These are phyloP conservation scores for Vigna unguiculata DNA, from an alignment of 306 rosid species.

Conservation along the genomic window DNA sequence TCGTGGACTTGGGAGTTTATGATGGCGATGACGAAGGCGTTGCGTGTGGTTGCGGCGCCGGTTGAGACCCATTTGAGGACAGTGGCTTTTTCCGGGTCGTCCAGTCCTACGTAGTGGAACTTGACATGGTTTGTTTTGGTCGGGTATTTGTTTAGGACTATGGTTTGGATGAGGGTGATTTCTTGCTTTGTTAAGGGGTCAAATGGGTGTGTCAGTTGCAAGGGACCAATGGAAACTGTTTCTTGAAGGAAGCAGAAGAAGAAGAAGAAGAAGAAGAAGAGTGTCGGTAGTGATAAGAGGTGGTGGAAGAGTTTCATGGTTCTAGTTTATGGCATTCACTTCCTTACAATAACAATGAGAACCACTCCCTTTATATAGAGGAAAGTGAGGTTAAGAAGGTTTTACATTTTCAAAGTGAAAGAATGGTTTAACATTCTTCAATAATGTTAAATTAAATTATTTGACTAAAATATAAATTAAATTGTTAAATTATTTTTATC, in stretches of 20 bases:
- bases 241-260: neutral
- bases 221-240: neutral
- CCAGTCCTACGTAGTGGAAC: constrained; percentile 51
- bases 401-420: too few species aligned
- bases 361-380: too few species aligned
- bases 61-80: constrained; percentile 13
- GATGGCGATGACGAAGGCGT: constrained; percentile 37
- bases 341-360: neutral
- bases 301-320: neutral
- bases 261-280: neutral
- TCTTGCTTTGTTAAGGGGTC: constrained; percentile 43
- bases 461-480: too few species aligned
- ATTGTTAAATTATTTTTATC: too few species aligned
- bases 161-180: constrained; percentile 33
- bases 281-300: neutral
- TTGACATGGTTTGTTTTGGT: neutral
- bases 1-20: constrained; percentile 22
- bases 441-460: too few species aligned
- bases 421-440: too few species aligned
- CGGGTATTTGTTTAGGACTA: constrained; percentile 37
- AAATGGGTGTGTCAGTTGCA: constrained; percentile 34
- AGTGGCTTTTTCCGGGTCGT: constrained; percentile 40
- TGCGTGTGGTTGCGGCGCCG: neutral
- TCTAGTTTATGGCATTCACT: neutral
- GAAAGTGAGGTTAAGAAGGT: too few species aligned